These are phyloP conservation scores for Cenococcum geophilum DNA, from an alignment of 495 filamentous ascomycete species.

Conservation along the genomic window DNA sequence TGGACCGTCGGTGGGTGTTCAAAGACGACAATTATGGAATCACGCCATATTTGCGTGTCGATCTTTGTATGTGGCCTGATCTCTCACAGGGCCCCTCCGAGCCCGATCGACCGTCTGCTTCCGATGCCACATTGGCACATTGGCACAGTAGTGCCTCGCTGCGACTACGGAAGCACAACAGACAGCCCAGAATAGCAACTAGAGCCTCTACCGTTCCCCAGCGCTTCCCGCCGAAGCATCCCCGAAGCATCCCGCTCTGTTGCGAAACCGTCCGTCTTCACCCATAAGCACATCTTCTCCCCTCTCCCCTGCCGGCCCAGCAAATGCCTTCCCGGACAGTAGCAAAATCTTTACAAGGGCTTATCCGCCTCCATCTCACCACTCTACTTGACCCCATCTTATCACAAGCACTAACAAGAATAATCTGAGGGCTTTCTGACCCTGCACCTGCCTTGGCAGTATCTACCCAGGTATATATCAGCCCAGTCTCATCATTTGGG, in stretches of 20 bases:
- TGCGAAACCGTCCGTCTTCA: background rate
- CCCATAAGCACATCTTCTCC: background rate
- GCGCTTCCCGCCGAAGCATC: background rate
- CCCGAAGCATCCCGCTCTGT: background rate
- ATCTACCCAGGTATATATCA: background rate
- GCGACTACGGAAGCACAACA: background rate
- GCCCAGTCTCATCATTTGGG: background rate
- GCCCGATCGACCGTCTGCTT: constrained; percentile 8
- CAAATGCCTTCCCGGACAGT: background rate
- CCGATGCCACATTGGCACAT: background rate
- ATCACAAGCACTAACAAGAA: background rate
- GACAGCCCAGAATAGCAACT: background rate
- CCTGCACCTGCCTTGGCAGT: background rate
- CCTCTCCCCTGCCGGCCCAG: background rate
- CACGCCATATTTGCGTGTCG: constrained; percentile 12
- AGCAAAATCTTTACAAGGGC: background rate
- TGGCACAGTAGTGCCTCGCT: background rate
- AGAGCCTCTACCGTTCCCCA: background rate
- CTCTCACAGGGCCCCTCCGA: background rate
- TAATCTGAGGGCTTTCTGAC: background rate
- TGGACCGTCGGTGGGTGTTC: background rate
- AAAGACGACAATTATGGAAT: background rate
- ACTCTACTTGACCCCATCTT: background rate
- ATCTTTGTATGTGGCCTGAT: constrained; percentile 16
- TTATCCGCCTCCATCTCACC: constrained; percentile 1